Percentiles rank a stretch among this genome's conserved stretches.
Evolutionary conservation across 441 rosid species (phyloP).

Genomic region (Pelargonium exstipulatum): DNA sequence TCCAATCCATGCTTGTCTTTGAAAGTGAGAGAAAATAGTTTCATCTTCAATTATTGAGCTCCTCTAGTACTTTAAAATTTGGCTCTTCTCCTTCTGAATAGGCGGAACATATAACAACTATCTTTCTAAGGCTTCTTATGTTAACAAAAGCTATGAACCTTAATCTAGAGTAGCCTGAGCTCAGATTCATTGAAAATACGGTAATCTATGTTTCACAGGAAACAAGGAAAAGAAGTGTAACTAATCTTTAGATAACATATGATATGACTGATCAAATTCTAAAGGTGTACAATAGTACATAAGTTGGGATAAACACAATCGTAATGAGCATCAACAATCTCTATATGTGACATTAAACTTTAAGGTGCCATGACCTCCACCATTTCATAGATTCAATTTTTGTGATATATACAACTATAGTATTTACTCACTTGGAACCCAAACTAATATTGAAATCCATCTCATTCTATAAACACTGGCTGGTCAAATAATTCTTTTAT

Average conservation of each 20-base stretch:
- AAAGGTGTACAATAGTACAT: background rate
- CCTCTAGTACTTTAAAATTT: background rate
- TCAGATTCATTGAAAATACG: background rate
- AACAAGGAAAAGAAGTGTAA: background rate
- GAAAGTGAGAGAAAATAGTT: background rate
- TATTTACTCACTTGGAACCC: background rate
- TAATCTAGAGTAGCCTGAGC: background rate
- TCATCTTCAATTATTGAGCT: background rate
- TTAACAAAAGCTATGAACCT: background rate
- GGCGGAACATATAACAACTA: background rate
- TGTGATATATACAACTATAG: background rate
- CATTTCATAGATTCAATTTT: constrained; percentile 1
- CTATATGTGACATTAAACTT: background rate
- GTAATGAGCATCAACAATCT: background rate
- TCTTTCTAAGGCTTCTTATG: background rate
- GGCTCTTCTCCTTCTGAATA: background rate
- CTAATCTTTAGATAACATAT: background rate
- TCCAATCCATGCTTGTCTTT: background rate
- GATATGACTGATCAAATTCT: background rate
- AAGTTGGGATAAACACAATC: background rate
- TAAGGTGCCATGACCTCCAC: background rate
- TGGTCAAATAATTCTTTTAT: no score
- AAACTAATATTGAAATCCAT: background rate
- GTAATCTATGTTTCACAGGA: background rate
- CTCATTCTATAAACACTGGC: background rate